A percentile compares a stretch with the other conserved stretches of the same genome.
Conservation (phyloP, 257 asterid genomes). For the Forsythia suspensa region DNA sequence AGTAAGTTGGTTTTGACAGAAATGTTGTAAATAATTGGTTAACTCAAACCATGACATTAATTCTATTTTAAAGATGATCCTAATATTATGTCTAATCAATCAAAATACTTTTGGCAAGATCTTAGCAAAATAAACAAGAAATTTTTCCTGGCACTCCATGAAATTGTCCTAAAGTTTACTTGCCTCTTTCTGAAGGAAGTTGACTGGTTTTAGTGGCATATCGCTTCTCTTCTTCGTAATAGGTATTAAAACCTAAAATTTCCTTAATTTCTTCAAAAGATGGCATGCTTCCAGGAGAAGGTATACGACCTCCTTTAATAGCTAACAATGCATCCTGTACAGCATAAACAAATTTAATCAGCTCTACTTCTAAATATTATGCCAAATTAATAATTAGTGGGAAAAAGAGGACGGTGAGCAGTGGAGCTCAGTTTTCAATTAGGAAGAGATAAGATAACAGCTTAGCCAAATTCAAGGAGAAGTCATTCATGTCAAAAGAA, state of each 20-base stretch:
- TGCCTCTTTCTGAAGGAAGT: slow-evolving; percentile 48
- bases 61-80: slow-evolving; percentile 10
- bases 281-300: slow-evolving; percentile 94
- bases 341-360: slow-evolving; percentile 22
- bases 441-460: background rate
- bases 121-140: background rate
- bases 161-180: slow-evolving; percentile 17
- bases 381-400: background rate
- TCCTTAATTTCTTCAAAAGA: slow-evolving; percentile 90
- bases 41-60: background rate
- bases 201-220: slow-evolving; percentile 50
- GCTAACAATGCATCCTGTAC: slow-evolving; percentile 80
- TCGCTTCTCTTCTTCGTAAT: slow-evolving; percentile 74
- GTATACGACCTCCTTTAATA: slow-evolving; percentile 85
- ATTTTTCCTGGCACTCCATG: background rate
- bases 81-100: slow-evolving; percentile 1
- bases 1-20: background rate
- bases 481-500: background rate
- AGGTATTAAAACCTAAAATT: slow-evolving; percentile 71
- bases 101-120: background rate
- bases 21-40: background rate
- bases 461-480: background rate
- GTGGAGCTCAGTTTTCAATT: background rate
- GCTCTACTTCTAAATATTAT: background rate
- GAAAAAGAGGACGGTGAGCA: background rate